These are phyloP conservation scores for Murraya paniculata DNA, from an alignment of 345 rosid genomes.

Conservation along the genomic window DNA sequence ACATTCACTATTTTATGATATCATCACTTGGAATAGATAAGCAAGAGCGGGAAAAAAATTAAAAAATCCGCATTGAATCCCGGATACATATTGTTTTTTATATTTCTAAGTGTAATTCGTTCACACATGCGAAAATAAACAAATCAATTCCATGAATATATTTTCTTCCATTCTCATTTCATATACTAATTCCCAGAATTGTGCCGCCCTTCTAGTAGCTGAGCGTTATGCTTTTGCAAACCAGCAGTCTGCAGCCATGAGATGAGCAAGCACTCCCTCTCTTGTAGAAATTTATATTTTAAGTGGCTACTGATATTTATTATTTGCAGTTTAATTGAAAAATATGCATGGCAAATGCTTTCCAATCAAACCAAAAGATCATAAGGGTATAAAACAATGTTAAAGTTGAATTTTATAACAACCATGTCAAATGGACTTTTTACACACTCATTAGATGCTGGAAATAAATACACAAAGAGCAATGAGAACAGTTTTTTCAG, in stretches of 20 bases:
- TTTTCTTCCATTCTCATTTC: no score
- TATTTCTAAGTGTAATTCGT: neutral
- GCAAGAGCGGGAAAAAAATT: neutral
- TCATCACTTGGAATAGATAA: neutral
- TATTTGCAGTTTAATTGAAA: neutral
- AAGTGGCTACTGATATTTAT: no score
- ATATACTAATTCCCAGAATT: no score
- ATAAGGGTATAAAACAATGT: neutral
- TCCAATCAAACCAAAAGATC: neutral
- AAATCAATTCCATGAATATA: no score
- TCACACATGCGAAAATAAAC: no score
- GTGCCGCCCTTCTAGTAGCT: no score
- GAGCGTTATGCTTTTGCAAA: no score
- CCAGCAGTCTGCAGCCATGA: no score
- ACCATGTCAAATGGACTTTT: conserved; percentile 27
- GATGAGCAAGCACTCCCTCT: no score
- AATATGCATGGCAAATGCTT: neutral
- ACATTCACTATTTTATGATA: neutral
- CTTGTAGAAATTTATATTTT: no score
- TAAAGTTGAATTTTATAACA: conserved; percentile 12
- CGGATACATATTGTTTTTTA: no score
- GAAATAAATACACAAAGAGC: conserved; percentile 30
- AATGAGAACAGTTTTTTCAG: conserved; percentile 26
- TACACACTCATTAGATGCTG: conserved; percentile 31
- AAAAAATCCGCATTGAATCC: neutral